Evolutionary conservation across 2,329 filamentous ascomycete species (phyloP), one percentile per base, ranked within the genome.

Genomic region (Colletotrichum sp.): DNA sequence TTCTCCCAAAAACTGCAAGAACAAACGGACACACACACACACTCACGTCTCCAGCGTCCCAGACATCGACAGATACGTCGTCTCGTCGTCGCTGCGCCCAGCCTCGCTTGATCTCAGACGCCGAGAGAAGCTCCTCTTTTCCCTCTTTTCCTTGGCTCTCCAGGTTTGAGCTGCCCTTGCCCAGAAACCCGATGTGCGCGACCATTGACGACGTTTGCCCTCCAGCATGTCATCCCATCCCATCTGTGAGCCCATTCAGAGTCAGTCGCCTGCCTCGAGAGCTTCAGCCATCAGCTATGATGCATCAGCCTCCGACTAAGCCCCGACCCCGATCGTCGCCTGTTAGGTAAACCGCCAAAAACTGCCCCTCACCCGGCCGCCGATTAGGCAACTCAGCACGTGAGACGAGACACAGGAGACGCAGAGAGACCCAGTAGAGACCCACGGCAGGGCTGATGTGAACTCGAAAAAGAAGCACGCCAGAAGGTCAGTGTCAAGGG

Each of bases 191-290:
- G 44, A 26, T 9, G 32, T 76, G 73, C 73, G 34, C 64, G 70
- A 65, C 70, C 57, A 68, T 76, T 73, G 64, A 69, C 73, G 73
- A 76, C n/a, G 30, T 52, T 65, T 76, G 55, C 70, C 70, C 70
- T 65, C 21, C 57, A 39, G 64, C 15, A 68, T 76, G 64, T 21
- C 73, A 65, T 73, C 70, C 34, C 70, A 73, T 73, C 70, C 70
- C 64, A 36, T 60, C 65, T 59, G 18, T 73, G 73, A 73, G 64
- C 73, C 70, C 70, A 76, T 76, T 52, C 73, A 60, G 65, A 73
- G 59, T 64, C 64, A 65, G 59, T 65, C 32, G 16, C 24, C 39
- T 62, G 59, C 28, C 16, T 62, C 26, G 24, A 62, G 44, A 52
- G 26, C 44, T 52, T 30, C 36, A 62, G 30, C 24, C 36, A 21